Percentiles rank a stretch among this genome's conserved stretches.
Evolutionary conservation across 257 asterid species (phyloP).

Genomic region (Pogostemon cablin): DNA sequence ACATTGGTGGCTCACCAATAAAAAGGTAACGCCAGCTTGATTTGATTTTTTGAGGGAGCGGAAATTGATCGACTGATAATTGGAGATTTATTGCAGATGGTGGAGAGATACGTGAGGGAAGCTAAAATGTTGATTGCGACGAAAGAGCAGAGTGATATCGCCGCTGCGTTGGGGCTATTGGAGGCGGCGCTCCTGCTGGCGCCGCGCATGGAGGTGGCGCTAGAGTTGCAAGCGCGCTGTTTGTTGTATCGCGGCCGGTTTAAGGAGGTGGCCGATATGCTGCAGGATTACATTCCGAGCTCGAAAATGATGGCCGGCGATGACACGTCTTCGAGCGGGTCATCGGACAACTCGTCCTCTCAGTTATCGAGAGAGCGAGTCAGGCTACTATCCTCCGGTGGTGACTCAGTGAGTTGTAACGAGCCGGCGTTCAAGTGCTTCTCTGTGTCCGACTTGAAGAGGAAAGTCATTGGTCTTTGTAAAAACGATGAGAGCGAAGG

Average conservation of each 20-base stretch:
- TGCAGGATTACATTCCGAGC: slow-evolving; percentile 89
- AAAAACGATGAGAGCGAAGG: slow-evolving; percentile 71
- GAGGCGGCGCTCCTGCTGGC: slow-evolving; percentile 75
- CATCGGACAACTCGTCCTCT: slow-evolving; percentile 69
- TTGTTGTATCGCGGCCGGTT: slow-evolving; percentile 78
- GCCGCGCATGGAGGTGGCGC: slow-evolving; percentile 80
- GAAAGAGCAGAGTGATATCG: slow-evolving; percentile 60
- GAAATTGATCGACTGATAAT: not conserved
- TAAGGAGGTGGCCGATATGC: slow-evolving; percentile 89
- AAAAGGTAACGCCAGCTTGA: slow-evolving; percentile 48
- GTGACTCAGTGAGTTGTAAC: slow-evolving; percentile 38
- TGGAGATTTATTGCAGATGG: slow-evolving; percentile 53
- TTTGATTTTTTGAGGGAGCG: not conserved
- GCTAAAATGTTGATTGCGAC: slow-evolving; percentile 73
- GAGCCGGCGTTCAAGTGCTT: slow-evolving; percentile 73
- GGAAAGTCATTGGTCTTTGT: slow-evolving; percentile 71
- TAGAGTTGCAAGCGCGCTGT: slow-evolving; percentile 79
- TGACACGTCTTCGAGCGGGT: slow-evolving; percentile 54
- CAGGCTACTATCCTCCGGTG: slow-evolving; percentile 67
- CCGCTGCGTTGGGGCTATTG: slow-evolving; percentile 66
- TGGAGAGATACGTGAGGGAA: slow-evolving; percentile 79
- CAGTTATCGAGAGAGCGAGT: slow-evolving; percentile 66
- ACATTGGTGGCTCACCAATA: slow-evolving; percentile 96
- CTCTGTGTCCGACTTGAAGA: slow-evolving; percentile 79
- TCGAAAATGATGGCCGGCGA: slow-evolving; percentile 54